phyloP scores from a whole-genome alignment of 257 asterid species.

The Plantago elongata region DNA sequence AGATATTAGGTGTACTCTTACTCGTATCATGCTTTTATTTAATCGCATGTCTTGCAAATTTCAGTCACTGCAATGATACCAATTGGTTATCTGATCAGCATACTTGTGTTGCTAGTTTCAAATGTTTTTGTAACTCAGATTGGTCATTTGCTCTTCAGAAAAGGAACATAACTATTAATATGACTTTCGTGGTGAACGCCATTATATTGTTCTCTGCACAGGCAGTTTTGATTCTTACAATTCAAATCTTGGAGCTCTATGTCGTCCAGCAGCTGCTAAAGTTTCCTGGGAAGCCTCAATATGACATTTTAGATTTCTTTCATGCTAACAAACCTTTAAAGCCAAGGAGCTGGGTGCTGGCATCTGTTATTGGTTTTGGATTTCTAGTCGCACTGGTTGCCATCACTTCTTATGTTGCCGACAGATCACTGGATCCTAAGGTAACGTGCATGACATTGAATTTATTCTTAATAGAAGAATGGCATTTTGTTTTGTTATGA shows the following conservation, averaged over 20 bases:
- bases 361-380: constrained; percentile 49
- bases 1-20: neutral
- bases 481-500: neutral
- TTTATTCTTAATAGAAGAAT: neutral
- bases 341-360: constrained; percentile 60
- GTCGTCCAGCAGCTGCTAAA: constrained; percentile 52
- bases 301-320: constrained; percentile 48
- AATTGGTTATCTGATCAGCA: neutral
- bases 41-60: neutral
- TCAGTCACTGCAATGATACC: neutral
- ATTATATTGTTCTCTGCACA: constrained; percentile 26
- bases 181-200: constrained; percentile 4
- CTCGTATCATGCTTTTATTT: neutral
- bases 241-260: constrained; percentile 59
- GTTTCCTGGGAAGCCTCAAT: constrained; percentile 45
- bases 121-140: neutral
- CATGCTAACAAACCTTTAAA: constrained; percentile 26
- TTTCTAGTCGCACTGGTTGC: constrained; percentile 51
- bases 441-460: constrained; percentile 24
- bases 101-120: neutral
- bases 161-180: neutral
- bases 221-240: constrained; percentile 50
- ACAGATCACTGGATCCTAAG: constrained; percentile 44
- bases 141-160: neutral
- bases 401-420: constrained; percentile 51